These are phyloP conservation scores for Eucalyptus marginata DNA, from an alignment of 345 rosid genomes.

Conservation along the genomic window DNA sequence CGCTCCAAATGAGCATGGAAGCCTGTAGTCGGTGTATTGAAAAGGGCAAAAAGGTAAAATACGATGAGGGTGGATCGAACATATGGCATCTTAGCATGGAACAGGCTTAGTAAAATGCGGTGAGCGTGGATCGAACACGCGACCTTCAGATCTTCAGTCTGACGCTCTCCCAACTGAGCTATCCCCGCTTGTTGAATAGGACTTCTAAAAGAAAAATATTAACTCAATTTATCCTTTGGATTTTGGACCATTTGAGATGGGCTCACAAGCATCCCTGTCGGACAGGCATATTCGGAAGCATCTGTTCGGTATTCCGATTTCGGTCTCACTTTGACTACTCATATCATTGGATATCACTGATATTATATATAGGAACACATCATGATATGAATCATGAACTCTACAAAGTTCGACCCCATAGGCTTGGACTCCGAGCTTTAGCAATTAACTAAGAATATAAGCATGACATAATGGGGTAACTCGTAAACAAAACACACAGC, in stretches of 20 bases:
- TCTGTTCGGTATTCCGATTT: slow-evolving; percentile 33
- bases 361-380: background rate
- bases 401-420: background rate
- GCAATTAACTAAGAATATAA: background rate
- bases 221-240: background rate
- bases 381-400: background rate
- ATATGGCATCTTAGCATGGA: too few species aligned
- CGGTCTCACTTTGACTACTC: background rate
- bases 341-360: background rate
- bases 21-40: too few species aligned
- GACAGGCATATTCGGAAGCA: slow-evolving; percentile 24
- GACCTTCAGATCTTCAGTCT: slow-evolving; percentile 99
- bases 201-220: rapidly evolving
- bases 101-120: slow-evolving; percentile 23
- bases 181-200: slow-evolving; percentile 16
- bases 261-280: slow-evolving; percentile 14
- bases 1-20: too few species aligned
- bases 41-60: too few species aligned
- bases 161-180: slow-evolving; percentile 98
- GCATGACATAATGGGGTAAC: background rate
- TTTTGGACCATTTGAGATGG: background rate
- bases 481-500: background rate
- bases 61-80: too few species aligned
- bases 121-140: slow-evolving; percentile 93
- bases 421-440: background rate